Percentiles rank a stretch among this genome's conserved stretches.
Evolutionary conservation across 2,329 filamentous ascomycete species (phyloP).

Genomic region (Aspergillus clavatus): DNA sequence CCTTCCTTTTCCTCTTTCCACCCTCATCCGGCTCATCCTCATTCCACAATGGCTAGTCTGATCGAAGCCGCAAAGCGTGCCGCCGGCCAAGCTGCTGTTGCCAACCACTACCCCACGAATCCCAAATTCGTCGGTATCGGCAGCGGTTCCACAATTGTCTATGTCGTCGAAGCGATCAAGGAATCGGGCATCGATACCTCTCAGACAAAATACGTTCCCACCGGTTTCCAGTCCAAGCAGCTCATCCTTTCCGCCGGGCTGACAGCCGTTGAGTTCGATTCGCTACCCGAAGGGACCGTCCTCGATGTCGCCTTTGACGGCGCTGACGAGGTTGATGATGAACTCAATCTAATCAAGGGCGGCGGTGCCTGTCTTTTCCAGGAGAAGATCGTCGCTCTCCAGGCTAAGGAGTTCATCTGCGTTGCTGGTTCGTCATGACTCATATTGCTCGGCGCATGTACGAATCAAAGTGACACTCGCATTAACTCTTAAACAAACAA

Average conservation of each 20-base stretch:
- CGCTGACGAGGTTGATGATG: constrained; percentile 91
- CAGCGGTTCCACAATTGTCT: constrained; percentile 61
- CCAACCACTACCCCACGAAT: constrained; percentile 55
- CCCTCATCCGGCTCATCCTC: constrained; percentile 11
- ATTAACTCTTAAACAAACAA: background rate
- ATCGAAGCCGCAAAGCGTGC: constrained; percentile 58
- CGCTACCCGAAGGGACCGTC: constrained; percentile 58
- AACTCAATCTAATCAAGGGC: constrained; percentile 95
- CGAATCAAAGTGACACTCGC: too few species aligned
- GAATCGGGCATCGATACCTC: constrained; percentile 42
- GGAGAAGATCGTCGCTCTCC: constrained; percentile 88
- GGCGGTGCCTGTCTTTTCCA: constrained; percentile 97
- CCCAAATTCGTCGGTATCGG: constrained; percentile 60
- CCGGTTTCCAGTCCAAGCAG: constrained; percentile 83
- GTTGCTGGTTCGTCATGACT: constrained; percentile 61
- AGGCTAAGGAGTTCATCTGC: constrained; percentile 79
- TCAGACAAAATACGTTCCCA: constrained; percentile 81
- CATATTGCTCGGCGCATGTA: too few species aligned
- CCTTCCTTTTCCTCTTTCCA: constrained; percentile 2
- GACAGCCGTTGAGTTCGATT: constrained; percentile 70
- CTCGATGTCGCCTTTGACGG: constrained; percentile 94
- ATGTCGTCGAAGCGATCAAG: constrained; percentile 62
- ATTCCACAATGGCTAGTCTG: constrained; percentile 30
- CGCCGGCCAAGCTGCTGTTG: constrained; percentile 55
- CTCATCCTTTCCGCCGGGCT: constrained; percentile 77